phyloP scores from a whole-genome alignment of 2,329 filamentous ascomycete genomes.

The Ilyonectria mors-panacis region DNA sequence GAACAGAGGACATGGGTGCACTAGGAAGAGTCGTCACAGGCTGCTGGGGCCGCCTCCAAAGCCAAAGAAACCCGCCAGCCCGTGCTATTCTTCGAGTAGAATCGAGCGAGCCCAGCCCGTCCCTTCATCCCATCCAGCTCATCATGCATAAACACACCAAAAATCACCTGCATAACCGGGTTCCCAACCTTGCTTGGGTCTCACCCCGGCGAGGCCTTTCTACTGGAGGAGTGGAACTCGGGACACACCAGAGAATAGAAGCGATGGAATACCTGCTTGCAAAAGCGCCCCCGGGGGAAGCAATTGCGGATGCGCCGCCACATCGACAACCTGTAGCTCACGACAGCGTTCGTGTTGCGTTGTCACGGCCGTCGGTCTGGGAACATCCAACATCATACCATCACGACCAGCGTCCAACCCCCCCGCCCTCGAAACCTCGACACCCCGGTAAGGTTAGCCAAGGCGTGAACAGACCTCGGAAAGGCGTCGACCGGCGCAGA shows the following conservation, averaged over 20 bases:
- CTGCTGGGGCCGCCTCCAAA: constrained; percentile 8
- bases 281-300: constrained; percentile 10
- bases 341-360: background rate
- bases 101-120: background rate
- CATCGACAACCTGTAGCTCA: constrained; percentile 15
- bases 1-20: constrained; percentile 16
- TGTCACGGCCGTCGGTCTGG: background rate
- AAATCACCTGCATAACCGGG: constrained; percentile 33
- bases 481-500: constrained; percentile 1
- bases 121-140: constrained; percentile 49
- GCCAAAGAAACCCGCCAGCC: constrained; percentile 8
- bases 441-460: background rate
- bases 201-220: constrained; percentile 1
- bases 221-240: constrained; percentile 15
- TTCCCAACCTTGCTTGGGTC: background rate
- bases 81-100: background rate
- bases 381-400: constrained; percentile 8
- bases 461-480: constrained; percentile 1
- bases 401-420: background rate
- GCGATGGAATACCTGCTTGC: constrained; percentile 13
- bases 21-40: constrained; percentile 21
- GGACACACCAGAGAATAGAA: constrained; percentile 11
- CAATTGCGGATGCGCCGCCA: constrained; percentile 17
- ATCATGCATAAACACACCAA: constrained; percentile 56
- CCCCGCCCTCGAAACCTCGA: background rate